Evolutionary conservation across 164 flowering plant genomes (phyloP).

Genomic region (Vitis vinifera): DNA sequence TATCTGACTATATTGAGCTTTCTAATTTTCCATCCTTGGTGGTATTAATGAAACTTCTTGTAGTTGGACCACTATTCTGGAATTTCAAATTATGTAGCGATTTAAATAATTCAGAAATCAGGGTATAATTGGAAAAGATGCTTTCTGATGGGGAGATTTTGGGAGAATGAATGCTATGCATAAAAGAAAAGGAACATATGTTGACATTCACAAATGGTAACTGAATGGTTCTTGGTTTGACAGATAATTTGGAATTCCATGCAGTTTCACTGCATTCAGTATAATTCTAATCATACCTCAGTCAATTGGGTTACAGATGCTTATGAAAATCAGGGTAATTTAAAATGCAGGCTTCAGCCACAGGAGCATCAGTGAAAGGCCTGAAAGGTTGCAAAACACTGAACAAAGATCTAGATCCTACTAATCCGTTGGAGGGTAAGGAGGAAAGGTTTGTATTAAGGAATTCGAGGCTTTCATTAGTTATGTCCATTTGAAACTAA

Average conservation of each 20-base stretch:
- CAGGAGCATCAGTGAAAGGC: slow-evolving; percentile 77
- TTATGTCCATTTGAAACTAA: too few species aligned
- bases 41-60: neutral
- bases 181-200: neutral
- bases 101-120: too few species aligned
- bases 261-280: too few species aligned
- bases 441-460: slow-evolving; percentile 61
- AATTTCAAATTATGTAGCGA: too few species aligned
- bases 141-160: neutral
- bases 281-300: neutral
- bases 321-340: neutral
- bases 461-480: too few species aligned
- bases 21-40: neutral
- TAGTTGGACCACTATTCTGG: too few species aligned
- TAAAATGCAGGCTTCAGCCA: slow-evolving; percentile 63
- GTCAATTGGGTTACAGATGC: neutral
- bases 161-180: too few species aligned
- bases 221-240: neutral
- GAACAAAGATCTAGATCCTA: slow-evolving; percentile 93
- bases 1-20: neutral
- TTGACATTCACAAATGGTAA: neutral
- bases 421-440: slow-evolving; percentile 68
- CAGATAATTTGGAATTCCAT: too few species aligned
- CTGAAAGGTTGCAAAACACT: slow-evolving; percentile 87
- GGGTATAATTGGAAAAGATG: too few species aligned